Evolutionary conservation across 169 alveolate species (phyloP), one percentile per base, ranked within the genome.

Genomic region (Babesia gibsoni): DNA sequence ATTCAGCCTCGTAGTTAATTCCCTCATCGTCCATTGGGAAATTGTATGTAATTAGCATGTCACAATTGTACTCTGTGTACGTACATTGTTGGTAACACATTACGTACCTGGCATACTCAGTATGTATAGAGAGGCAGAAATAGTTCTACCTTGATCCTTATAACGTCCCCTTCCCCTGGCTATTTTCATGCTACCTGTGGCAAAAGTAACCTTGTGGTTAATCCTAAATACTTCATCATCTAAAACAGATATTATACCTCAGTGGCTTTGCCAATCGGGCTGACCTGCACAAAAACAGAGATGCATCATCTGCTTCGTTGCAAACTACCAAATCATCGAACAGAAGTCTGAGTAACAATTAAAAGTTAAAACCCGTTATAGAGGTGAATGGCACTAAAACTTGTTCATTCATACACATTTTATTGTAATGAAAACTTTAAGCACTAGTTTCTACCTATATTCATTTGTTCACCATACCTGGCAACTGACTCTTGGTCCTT

Each of bases 171-270:
- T 33, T 7, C 73, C 53, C 20, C 52, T 67, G 18, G 81, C 36
- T 5, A 77, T 74, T 18, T 77, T 58, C 86, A 77, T 77, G 29
- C 33, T 67, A 5, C 86, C 86, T 1, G 82, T 33, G 12, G 50
- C 69, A n/a, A 68, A 56, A 23, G 67, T 56, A 4, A 63, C 65
- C 30, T 45, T 48, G 5, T n/a, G 35, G 20, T 4, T 16, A n/a
- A 52, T 36, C 7, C 72, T 61, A 48, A 5, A 29, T 3, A 6
- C 16, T 4, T 27, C 46, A 37, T 41, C 1, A 0, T 10, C n/a
- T 2, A 35, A n/a, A 20, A 12, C 18, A 2, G 20, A 5, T 4
- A 14, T 27, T 22, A 8, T 45, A 61, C 72, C 72, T 29, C 16
- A 30, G 0, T 20, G 39, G 20, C 18, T 14, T 27, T 5, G 56